Evolutionary conservation across 192 early-diverging fungal genomes (phyloP).

Genomic region (Podila epigama): DNA sequence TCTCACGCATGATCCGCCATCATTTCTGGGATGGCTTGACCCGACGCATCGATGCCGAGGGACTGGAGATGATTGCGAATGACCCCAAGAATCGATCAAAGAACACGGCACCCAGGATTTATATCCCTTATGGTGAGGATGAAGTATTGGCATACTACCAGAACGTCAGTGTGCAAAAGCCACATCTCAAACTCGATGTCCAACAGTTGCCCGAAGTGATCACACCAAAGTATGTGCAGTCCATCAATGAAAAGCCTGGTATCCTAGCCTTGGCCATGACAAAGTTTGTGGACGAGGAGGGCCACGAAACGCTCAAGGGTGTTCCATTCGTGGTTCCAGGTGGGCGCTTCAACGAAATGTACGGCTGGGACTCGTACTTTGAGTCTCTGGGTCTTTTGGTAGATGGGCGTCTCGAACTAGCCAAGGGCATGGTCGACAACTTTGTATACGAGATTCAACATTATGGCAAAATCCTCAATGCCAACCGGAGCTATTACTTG

Average conservation of each 20-base stretch:
- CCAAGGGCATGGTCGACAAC: constrained; percentile 96
- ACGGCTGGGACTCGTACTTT: constrained; percentile 99
- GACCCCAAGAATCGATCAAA: constrained; percentile 90
- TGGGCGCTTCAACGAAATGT: constrained; percentile 99
- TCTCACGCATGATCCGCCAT: constrained; percentile 89
- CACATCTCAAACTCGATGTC: constrained; percentile 79
- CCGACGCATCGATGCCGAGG: constrained; percentile 80
- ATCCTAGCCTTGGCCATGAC: constrained; percentile 85
- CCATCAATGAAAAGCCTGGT: constrained; percentile 88
- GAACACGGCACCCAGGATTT: constrained; percentile 87
- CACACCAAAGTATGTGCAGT: constrained; percentile 90
- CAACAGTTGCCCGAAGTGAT: constrained; percentile 85
- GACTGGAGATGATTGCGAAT: constrained; percentile 87
- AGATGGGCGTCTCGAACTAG: constrained; percentile 87
- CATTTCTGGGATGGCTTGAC: constrained; percentile 99
- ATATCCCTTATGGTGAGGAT: constrained; percentile 86
- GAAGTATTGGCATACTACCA: constrained; percentile 83
- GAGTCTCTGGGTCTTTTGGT: constrained; percentile 87
- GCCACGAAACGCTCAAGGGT: constrained; percentile 63
- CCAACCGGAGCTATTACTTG: constrained; percentile 97
- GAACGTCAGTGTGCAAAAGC: constrained; percentile 66
- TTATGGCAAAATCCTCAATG: constrained; percentile 99
- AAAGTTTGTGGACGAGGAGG: constrained; percentile 55
- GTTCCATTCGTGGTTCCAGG: constrained; percentile 98
- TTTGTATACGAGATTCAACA: constrained; percentile 97